Conservation (phyloP, 352 stramenopile genomes). For the Globisporangium viniferum region DNA sequence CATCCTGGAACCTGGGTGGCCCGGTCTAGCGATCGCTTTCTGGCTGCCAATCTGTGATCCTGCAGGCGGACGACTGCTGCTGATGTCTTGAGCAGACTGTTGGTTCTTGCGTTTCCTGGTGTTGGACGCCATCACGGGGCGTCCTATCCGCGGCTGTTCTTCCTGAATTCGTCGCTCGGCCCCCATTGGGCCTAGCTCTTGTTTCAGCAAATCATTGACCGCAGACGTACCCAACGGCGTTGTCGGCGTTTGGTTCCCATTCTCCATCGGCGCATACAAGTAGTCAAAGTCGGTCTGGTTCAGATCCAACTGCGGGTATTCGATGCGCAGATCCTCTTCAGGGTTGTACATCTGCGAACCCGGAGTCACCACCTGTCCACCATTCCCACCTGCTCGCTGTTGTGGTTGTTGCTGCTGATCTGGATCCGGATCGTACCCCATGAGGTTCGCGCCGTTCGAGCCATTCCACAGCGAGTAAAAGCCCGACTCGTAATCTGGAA, state of each 20-base stretch:
- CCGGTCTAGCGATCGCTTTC: neutral
- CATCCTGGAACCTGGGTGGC: neutral
- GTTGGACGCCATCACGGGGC: conserved; percentile 26
- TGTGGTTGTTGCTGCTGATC: conserved; percentile 21
- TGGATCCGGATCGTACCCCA: conserved; percentile 53
- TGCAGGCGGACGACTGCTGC: neutral
- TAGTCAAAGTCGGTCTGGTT: conserved; percentile 77
- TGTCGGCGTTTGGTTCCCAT: conserved; percentile 36
- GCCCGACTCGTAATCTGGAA: conserved; percentile 66
- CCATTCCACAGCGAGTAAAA: conserved; percentile 74
- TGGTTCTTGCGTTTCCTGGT: conserved; percentile 39
- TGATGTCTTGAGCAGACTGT: conserved; percentile 6
- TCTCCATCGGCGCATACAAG: conserved; percentile 59
- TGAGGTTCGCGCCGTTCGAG: conserved; percentile 29
- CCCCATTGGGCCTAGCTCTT: conserved; percentile 2
- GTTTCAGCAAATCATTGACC: conserved; percentile 28
- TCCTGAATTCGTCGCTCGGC: conserved; percentile 8
- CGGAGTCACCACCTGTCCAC: conserved; percentile 1
- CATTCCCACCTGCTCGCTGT: neutral
- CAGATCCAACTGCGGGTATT: conserved; percentile 62
- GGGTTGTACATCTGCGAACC: conserved; percentile 31
- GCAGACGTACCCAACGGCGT: conserved; percentile 34
- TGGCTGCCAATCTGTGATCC: conserved; percentile 3
- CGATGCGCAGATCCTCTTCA: conserved; percentile 74
- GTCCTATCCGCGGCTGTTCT: conserved; percentile 32